phyloP scores from a whole-genome alignment of 345 rosid species.

The Eucalyptus decipiens region DNA sequence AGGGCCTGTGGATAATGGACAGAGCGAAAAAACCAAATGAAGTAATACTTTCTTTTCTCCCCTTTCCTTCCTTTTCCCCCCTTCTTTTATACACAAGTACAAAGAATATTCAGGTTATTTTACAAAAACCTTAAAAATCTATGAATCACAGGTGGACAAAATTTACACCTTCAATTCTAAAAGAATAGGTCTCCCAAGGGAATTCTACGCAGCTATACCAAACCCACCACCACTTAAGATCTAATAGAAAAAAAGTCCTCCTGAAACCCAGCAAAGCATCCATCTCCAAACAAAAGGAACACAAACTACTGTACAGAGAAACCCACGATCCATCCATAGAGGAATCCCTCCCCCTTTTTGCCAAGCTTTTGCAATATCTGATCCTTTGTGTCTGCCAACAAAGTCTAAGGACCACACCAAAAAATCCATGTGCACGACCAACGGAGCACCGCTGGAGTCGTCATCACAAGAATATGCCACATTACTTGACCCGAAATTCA shows the following conservation, averaged over 20 bases:
- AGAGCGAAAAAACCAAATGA: not conserved
- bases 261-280: not conserved
- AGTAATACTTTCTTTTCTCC: not conserved
- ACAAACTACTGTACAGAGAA: not conserved
- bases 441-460: not conserved
- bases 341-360: not conserved
- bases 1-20: not conserved
- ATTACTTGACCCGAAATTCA: constrained; percentile 79
- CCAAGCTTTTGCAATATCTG: not conserved
- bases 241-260: not conserved
- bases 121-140: constrained; percentile 11
- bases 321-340: not conserved
- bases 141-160: not conserved
- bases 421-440: not conserved
- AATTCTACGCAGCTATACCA: not conserved
- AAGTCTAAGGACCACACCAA: not conserved
- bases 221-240: constrained; percentile 1
- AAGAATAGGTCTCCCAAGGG: constrained; percentile 17
- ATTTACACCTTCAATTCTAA: constrained; percentile 21
- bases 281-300: not conserved
- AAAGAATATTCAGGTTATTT: constrained; percentile 25
- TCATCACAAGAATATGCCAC: not conserved
- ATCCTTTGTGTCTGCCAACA: not conserved
- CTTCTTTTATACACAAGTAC: constrained; percentile 23
- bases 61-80: not conserved